Conservation (phyloP, 176 grass and related monocot genomes). For the Ananas comosus region DNA sequence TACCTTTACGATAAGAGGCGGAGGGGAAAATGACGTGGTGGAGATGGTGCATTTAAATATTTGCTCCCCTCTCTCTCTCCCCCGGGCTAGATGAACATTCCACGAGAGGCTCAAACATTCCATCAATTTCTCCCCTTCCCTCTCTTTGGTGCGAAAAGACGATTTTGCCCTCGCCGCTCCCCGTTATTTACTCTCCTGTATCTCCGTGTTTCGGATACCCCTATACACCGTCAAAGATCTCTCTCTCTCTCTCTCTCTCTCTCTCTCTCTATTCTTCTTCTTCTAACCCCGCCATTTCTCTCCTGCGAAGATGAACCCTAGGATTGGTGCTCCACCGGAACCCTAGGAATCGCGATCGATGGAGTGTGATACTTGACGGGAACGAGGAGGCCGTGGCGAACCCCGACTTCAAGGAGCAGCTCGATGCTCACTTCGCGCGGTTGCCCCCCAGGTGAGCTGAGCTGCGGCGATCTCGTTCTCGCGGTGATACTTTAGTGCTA, state of each 20-base stretch:
- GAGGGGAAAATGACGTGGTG: no score
- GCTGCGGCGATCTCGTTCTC: not conserved
- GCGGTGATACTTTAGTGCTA: not conserved
- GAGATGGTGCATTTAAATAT: no score
- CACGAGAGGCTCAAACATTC: not conserved
- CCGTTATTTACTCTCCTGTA: constrained; percentile 22
- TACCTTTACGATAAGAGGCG: no score
- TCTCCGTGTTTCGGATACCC: constrained; percentile 7
- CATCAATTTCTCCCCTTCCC: not conserved
- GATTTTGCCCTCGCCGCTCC: constrained; percentile 20
- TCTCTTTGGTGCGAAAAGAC: constrained; percentile 17
- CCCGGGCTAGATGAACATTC: not conserved
- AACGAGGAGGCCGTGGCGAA: constrained; percentile 51
- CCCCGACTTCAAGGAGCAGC: constrained; percentile 46
- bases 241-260: constrained; percentile 2
- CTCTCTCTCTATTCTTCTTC: constrained; percentile 12
- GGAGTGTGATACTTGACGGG: constrained; percentile 9
- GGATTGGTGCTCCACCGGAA: not conserved
- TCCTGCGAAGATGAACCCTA: constrained; percentile 12
- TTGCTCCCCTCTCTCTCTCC: not conserved
- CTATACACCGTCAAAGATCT: constrained; percentile 8
- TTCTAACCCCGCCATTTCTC: constrained; percentile 16
- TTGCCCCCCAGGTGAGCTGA: constrained; percentile 52
- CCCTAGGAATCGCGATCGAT: constrained; percentile 14
- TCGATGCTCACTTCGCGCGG: constrained; percentile 67